Conservation (phyloP, 1,284 basidiomycete genomes). For the Rhodotorula sp. region DNA sequence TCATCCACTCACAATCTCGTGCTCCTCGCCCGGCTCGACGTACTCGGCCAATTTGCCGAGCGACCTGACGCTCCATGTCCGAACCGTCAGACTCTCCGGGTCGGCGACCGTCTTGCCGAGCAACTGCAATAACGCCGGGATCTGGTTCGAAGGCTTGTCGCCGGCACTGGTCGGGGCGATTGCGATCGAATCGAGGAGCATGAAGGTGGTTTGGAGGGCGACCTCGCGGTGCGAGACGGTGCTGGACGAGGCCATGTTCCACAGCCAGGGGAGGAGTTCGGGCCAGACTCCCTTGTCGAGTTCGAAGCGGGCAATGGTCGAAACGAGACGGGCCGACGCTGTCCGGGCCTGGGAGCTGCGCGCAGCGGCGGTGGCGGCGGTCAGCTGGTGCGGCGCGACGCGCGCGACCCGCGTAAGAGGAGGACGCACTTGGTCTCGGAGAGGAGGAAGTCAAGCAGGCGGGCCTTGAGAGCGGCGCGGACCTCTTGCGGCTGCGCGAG, state of each 20-base stretch:
- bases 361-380: background rate
- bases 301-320: slow-evolving; percentile 89
- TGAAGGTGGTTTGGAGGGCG: slow-evolving; percentile 60
- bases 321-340: slow-evolving; percentile 85
- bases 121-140: slow-evolving; percentile 76
- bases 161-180: slow-evolving; percentile 54
- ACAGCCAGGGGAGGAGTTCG: slow-evolving; percentile 83
- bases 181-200: slow-evolving; percentile 88
- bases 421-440: slow-evolving; percentile 69
- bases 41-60: slow-evolving; percentile 85
- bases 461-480: slow-evolving; percentile 76
- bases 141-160: slow-evolving; percentile 70
- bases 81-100: slow-evolving; percentile 77
- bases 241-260: slow-evolving; percentile 70
- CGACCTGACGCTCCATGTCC: slow-evolving; percentile 86
- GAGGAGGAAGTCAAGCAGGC: slow-evolving; percentile 76
- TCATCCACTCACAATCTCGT: slow-evolving; percentile 67
- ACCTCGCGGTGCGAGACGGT: slow-evolving; percentile 65
- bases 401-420: too few relatives aligned
- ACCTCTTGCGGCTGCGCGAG: slow-evolving; percentile 66
- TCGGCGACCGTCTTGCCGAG: slow-evolving; percentile 79
- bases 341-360: slow-evolving; percentile 72
- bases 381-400: background rate
- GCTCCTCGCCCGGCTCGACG: slow-evolving; percentile 83
- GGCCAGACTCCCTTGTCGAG: slow-evolving; percentile 70